Percentiles rank a stretch among this genome's conserved stretches.
Evolutionary conservation across 208 protist species (phyloP).

Genomic region (Spongospora subterranea): DNA sequence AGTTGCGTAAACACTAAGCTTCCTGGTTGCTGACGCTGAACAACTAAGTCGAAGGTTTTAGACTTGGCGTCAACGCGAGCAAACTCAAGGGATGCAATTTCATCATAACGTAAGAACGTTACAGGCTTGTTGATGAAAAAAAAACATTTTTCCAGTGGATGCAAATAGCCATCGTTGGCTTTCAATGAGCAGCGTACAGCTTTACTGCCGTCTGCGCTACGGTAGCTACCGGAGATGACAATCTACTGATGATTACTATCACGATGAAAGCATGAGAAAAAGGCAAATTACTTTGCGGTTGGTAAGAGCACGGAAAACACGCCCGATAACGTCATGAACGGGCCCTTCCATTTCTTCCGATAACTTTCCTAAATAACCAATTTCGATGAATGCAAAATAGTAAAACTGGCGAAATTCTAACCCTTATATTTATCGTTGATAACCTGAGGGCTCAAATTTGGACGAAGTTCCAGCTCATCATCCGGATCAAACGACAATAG

Average conservation of each 20-base stretch:
- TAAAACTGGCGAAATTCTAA: background rate
- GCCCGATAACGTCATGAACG: slow-evolving; percentile 30
- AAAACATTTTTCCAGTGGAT: slow-evolving; percentile 28
- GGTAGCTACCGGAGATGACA: background rate
- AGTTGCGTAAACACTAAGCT: background rate
- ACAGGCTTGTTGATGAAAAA: slow-evolving; percentile 56
- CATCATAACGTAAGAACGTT: background rate
- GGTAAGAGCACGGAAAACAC: slow-evolving; percentile 40
- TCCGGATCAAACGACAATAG: slow-evolving; percentile 26
- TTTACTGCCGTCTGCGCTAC: slow-evolving; percentile 7
- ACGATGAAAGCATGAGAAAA: background rate
- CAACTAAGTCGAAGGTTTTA: slow-evolving; percentile 32
- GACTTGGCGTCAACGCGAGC: slow-evolving; percentile 33
- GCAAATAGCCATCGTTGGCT: slow-evolving; percentile 28
- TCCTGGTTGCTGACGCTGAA: background rate
- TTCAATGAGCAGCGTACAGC: slow-evolving; percentile 22
- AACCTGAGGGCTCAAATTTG: background rate
- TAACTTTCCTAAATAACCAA: slow-evolving; percentile 34
- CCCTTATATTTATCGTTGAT: slow-evolving; percentile 15
- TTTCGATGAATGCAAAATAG: background rate
- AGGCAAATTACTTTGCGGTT: background rate
- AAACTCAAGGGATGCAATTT: slow-evolving; percentile 21
- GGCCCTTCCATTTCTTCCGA: slow-evolving; percentile 26
- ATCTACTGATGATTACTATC: background rate
- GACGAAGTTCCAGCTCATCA: slow-evolving; percentile 1